Percentiles rank a stretch among this genome's conserved stretches.
These are phyloP conservation scores for Maudiozyma serrabonitensis DNA, from an alignment of 805 yeast species.

Conservation along the genomic window DNA sequence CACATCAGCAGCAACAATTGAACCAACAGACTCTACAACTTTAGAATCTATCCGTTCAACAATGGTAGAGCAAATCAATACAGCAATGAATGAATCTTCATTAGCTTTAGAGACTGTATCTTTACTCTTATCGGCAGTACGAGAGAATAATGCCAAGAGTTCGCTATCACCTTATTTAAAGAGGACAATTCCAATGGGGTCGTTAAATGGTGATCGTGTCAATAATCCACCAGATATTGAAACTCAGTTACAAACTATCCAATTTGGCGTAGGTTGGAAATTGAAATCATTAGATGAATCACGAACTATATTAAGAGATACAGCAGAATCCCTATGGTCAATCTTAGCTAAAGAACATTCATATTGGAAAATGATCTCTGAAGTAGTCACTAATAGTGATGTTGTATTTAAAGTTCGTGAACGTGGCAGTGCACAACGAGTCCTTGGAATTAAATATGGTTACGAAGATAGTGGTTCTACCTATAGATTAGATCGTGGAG, in stretches of 20 bases:
- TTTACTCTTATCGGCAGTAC: slow-evolving; percentile 61
- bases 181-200: slow-evolving; percentile 65
- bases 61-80: slow-evolving; percentile 41
- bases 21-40: not conserved
- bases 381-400: slow-evolving; percentile 17
- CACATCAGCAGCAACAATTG: not conserved
- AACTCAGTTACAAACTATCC: slow-evolving; percentile 21
- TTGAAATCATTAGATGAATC: slow-evolving; percentile 54
- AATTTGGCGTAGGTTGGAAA: slow-evolving; percentile 65
- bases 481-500: slow-evolving; percentile 57
- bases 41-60: slow-evolving; percentile 39
- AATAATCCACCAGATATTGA: slow-evolving; percentile 12
- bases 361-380: slow-evolving; percentile 43
- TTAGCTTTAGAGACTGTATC: slow-evolving; percentile 82
- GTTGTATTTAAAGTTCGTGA: slow-evolving; percentile 55
- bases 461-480: slow-evolving; percentile 84
- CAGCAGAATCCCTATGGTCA: slow-evolving; percentile 41
- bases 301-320: slow-evolving; percentile 38
- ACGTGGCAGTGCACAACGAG: slow-evolving; percentile 40
- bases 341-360: slow-evolving; percentile 51
- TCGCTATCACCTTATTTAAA: slow-evolving; percentile 82
- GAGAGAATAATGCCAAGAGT: slow-evolving; percentile 78
- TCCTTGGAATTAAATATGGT: slow-evolving; percentile 79
- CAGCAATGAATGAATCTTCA: slow-evolving; percentile 83
- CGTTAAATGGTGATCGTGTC: slow-evolving; percentile 44